Conservation (phyloP, 345 rosid species). For the Adansonia digitata region DNA sequence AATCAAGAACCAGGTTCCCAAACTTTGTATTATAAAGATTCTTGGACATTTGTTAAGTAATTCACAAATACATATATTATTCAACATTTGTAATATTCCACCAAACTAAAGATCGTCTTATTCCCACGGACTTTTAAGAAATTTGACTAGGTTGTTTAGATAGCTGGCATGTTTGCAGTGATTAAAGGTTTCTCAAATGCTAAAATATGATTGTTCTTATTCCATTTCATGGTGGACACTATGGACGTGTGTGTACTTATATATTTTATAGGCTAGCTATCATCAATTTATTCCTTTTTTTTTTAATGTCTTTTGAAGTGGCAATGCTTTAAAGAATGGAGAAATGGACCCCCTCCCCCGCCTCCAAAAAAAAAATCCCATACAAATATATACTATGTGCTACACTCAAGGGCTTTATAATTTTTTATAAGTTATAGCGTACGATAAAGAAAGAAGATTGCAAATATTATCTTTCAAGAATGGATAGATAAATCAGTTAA, state of each 20-base stretch:
- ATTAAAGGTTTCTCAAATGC: background rate
- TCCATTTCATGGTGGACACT: background rate
- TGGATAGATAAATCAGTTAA: no score
- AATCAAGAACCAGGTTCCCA: background rate
- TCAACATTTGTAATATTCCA: background rate
- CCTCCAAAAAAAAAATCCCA: no score
- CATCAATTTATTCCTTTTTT: background rate
- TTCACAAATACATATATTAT: no score
- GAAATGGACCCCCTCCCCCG: background rate
- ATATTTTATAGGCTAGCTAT: background rate
- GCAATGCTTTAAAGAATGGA: background rate
- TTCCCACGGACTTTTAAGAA: background rate
- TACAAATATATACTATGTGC: background rate
- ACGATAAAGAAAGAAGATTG: no score
- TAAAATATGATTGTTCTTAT: background rate
- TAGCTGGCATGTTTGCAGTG: background rate
- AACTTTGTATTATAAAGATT: background rate
- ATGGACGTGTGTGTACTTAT: background rate
- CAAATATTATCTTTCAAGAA: no score
- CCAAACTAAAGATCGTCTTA: background rate
- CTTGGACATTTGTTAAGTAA: background rate
- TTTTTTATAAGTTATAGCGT: no score
- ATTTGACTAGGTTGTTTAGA: background rate
- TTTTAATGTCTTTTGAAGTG: background rate
- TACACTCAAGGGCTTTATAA: no score